These are phyloP conservation scores for Plantago elongata DNA, from an alignment of 257 asterid genomes.

Conservation along the genomic window DNA sequence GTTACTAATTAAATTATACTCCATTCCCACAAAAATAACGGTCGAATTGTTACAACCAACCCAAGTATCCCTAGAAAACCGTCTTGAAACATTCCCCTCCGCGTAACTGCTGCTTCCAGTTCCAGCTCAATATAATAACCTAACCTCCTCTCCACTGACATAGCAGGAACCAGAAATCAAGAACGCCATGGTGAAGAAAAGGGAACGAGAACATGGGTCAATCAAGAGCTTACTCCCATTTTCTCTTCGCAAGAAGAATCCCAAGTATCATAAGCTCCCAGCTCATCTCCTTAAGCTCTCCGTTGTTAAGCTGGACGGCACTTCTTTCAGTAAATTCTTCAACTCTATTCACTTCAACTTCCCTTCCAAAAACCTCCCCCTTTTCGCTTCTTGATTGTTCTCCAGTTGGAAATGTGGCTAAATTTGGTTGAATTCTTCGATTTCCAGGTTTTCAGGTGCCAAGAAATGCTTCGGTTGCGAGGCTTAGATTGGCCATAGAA, in stretches of 20 bases:
- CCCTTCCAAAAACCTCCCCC: too few species aligned
- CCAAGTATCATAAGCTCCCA: conserved; percentile 44
- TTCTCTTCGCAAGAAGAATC: conserved; percentile 18
- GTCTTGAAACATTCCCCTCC: too few species aligned
- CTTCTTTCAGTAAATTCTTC: conserved; percentile 39
- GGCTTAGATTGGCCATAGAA: conserved; percentile 43
- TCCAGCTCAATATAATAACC: too few species aligned
- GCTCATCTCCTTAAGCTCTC: conserved; percentile 38
- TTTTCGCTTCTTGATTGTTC: neutral
- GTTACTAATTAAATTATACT: too few species aligned
- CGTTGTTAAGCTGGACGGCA: conserved; percentile 59
- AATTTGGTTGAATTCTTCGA: neutral
- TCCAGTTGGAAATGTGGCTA: neutral
- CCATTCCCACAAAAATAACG: too few species aligned
- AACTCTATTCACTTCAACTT: too few species aligned
- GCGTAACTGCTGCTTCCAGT: too few species aligned
- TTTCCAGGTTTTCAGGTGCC: conserved; percentile 45
- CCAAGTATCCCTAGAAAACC: too few species aligned
- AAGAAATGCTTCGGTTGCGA: conserved; percentile 47
- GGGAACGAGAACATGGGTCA: conserved; percentile 4
- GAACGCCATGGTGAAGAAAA: too few species aligned
- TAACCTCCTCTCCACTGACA: too few species aligned
- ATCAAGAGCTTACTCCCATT: conserved; percentile 26
- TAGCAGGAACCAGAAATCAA: too few species aligned
- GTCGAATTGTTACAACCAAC: too few species aligned